phyloP scores from a whole-genome alignment of 306 rosid species.

The Quercus ilex region DNA sequence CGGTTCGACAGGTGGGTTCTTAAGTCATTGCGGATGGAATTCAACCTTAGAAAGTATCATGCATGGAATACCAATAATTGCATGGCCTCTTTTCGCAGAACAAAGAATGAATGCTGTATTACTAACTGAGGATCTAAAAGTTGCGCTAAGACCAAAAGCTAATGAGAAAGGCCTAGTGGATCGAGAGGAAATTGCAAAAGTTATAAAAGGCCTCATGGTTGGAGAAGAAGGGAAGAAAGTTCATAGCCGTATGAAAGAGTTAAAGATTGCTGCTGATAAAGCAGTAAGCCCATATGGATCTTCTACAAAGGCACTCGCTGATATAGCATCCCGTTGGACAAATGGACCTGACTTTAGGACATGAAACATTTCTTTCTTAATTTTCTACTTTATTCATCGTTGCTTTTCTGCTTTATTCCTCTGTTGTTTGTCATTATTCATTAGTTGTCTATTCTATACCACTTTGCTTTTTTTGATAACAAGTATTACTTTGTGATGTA shows the following conservation, averaged over 20 bases:
- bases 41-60: constrained; percentile 22
- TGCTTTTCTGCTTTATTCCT: too few relatives aligned
- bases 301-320: constrained; percentile 20
- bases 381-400: not conserved
- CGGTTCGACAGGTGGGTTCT: constrained; percentile 23
- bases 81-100: constrained; percentile 31
- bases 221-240: constrained; percentile 26
- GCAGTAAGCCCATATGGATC: constrained; percentile 23
- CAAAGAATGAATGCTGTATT: constrained; percentile 26
- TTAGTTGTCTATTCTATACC: too few relatives aligned
- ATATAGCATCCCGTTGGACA: constrained; percentile 23
- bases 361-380: not conserved
- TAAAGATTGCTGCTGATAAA: constrained; percentile 13
- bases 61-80: constrained; percentile 23
- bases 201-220: constrained; percentile 13
- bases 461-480: too few relatives aligned
- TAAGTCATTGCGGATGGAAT: constrained; percentile 31
- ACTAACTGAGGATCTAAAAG: constrained; percentile 12
- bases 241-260: not conserved
- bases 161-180: constrained; percentile 11
- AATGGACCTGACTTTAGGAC: not conserved
- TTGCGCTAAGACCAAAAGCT: constrained; percentile 29
- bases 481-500: too few relatives aligned
- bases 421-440: too few relatives aligned
- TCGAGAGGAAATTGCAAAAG: constrained; percentile 27